Evolutionary conservation across 2,329 filamentous ascomycete genomes (phyloP), one percentile per base, ranked within the genome.

Genomic region (Lasiodiplodia sp.): DNA sequence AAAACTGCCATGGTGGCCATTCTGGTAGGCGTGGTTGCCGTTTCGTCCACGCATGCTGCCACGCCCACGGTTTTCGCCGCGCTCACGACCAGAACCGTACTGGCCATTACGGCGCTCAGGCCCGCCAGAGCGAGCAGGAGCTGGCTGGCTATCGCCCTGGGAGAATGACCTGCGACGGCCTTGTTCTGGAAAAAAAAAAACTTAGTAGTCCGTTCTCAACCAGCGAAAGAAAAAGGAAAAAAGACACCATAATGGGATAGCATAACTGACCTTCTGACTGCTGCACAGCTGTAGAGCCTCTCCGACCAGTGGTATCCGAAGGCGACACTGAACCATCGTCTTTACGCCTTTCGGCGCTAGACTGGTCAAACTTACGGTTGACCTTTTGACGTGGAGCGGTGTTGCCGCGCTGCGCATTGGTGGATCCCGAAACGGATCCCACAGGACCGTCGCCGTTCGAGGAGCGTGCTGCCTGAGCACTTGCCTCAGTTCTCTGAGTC

Each of bases 31-130:
- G 74, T 82, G 72, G 70, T 70, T 73, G 23, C 75, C 76, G 49
- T 73, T 76, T 64, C 85, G 79, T 53, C 82, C 82, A 69, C 84
- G 82, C 65, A 75, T 80, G 23, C 81, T 81, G 66, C 85, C 85
- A 69, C 85, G 82, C 31, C 74, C 75, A 70, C 83, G 79, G 64
- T 78, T 74, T 52, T 77, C 78, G 68, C 81, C 82, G 68, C 86
- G 85, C 70, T 82, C 79, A 51, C 83, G 77, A 40, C 71, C 75
- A 57, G 80, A 77, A 31, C 75, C 73, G 69, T 73, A 80, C 31
- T 66, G 76, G 25, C 77, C 76, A 64, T 80, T 79, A 49, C 78
- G 78, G 62, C 80, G 77, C 16, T 75, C 73, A 52, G 66, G 47
- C 11, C 57, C 66, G 25, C 44, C 37, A 8, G 56, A 23, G 56